Percentiles rank a stretch among this genome's conserved stretches.
phyloP scores from a whole-genome alignment of 2,329 filamentous ascomycete genomes.

The Onygena corvina region DNA sequence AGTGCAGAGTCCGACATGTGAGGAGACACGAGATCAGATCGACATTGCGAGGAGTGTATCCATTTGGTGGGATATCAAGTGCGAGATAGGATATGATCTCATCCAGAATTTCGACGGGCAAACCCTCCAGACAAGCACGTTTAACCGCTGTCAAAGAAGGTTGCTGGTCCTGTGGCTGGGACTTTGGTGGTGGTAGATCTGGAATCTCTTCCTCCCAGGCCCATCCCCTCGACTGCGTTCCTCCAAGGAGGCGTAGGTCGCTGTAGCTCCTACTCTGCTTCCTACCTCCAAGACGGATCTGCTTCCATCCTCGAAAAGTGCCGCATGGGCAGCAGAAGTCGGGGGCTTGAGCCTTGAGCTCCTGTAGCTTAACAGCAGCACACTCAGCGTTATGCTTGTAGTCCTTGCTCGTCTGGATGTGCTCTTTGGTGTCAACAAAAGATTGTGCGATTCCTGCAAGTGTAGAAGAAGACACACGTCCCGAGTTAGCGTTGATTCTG shows the following conservation, averaged over 20 bases:
- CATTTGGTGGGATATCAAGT: constrained; percentile 62
- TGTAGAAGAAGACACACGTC: too few relatives aligned
- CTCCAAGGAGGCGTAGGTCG: constrained; percentile 29
- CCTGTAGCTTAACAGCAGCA: constrained; percentile 24
- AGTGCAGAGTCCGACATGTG: constrained; percentile 62
- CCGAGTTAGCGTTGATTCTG: not conserved
- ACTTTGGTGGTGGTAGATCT: constrained; percentile 17
- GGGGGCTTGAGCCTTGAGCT: constrained; percentile 19
- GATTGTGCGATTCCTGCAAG: constrained; percentile 33
- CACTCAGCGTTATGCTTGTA: constrained; percentile 18
- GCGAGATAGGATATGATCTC: constrained; percentile 63
- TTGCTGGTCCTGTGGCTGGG: constrained; percentile 16
- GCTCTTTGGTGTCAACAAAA: constrained; percentile 31
- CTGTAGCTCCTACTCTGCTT: constrained; percentile 35
- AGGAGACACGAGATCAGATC: constrained; percentile 65
- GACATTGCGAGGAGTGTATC: constrained; percentile 61
- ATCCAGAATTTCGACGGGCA: constrained; percentile 60
- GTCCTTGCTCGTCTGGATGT: constrained; percentile 18
- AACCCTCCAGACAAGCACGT: constrained; percentile 49
- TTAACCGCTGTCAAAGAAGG: constrained; percentile 19
- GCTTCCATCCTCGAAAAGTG: constrained; percentile 36
- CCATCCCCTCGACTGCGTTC: constrained; percentile 30
- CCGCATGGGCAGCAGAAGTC: constrained; percentile 38
- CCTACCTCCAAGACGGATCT: constrained; percentile 34
- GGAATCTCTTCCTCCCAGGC: constrained; percentile 27